phyloP scores from a whole-genome alignment of 1,284 basidiomycete genomes.

The Apiotrichum laibachii region DNA sequence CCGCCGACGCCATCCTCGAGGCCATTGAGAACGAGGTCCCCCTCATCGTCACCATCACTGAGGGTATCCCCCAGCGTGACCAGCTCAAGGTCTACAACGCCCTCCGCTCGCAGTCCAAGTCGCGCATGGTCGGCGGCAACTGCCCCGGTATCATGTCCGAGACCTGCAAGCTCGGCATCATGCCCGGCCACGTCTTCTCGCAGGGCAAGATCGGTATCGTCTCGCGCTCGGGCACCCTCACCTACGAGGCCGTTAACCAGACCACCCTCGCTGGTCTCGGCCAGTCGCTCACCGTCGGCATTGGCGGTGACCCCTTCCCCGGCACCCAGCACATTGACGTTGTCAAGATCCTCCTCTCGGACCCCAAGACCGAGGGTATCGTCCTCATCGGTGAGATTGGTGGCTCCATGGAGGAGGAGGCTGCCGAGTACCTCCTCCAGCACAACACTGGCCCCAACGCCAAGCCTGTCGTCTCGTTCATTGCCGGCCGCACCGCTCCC shows the following conservation, averaged over 20 bases:
- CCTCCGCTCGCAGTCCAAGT: slow-evolving; percentile 88
- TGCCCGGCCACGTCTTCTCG: slow-evolving; percentile 95
- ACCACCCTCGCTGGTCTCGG: slow-evolving; percentile 95
- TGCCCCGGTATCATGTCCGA: slow-evolving; percentile 97
- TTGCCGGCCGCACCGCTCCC: slow-evolving; percentile 95
- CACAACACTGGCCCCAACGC: slow-evolving; percentile 87
- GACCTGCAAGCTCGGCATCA: slow-evolving; percentile 99
- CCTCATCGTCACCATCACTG: slow-evolving; percentile 93
- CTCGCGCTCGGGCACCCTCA: slow-evolving; percentile 83
- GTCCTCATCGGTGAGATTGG: slow-evolving; percentile 99
- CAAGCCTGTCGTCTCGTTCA: slow-evolving; percentile 97
- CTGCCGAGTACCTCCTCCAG: slow-evolving; percentile 88
- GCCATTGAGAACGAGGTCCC: slow-evolving; percentile 96
- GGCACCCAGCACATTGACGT: slow-evolving; percentile 89
- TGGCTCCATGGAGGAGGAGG: slow-evolving; percentile 98
- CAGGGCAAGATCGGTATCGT: slow-evolving; percentile 95
- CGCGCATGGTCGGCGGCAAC: slow-evolving; percentile 86
- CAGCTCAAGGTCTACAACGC: slow-evolving; percentile 93
- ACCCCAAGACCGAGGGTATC: slow-evolving; percentile 89
- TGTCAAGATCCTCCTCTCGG: slow-evolving; percentile 92
- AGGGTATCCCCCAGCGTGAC: slow-evolving; percentile 94
- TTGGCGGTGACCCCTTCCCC: slow-evolving; percentile 95
- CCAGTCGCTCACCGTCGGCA: slow-evolving; percentile 94
- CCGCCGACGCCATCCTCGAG: slow-evolving; percentile 93
- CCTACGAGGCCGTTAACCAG: slow-evolving; percentile 54